Percentiles rank a stretch among this genome's conserved stretches.
These are phyloP conservation scores for Fusarium sublunatum DNA, from an alignment of 2,329 filamentous ascomycete genomes.

Conservation along the genomic window DNA sequence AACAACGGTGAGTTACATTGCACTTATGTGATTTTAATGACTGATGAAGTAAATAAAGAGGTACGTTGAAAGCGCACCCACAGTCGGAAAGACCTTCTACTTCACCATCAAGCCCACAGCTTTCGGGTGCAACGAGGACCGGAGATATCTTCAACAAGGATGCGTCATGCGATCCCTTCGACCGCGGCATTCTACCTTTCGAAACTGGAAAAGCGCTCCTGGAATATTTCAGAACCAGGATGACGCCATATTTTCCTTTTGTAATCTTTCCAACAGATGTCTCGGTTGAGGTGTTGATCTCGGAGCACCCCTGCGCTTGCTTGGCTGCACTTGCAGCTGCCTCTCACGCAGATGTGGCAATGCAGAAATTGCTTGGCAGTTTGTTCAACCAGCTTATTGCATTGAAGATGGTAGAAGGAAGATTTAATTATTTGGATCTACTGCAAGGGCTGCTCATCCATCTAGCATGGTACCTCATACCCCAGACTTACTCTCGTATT, in stretches of 20 bases:
- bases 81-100: constrained; percentile 7
- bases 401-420: constrained; percentile 27
- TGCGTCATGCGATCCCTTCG: constrained; percentile 40
- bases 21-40: fast-evolving
- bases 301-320: constrained; percentile 40
- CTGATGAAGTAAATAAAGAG: not conserved
- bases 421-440: constrained; percentile 44
- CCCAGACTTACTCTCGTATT: fast-evolving
- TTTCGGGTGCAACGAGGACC: not conserved
- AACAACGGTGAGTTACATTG: constrained; percentile 15
- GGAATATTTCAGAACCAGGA: constrained; percentile 29
- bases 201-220: constrained; percentile 34
- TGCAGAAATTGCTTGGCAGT: constrained; percentile 37
- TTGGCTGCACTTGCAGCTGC: constrained; percentile 45
- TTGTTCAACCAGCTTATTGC: constrained; percentile 45
- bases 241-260: constrained; percentile 47
- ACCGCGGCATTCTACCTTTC: constrained; percentile 23
- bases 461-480: constrained; percentile 44
- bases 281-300: constrained; percentile 30
- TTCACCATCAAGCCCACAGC: constrained; percentile 17
- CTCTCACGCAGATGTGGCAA: constrained; percentile 21
- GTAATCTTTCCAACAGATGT: constrained; percentile 37
- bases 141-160: constrained; percentile 6
- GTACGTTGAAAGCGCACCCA: not conserved
- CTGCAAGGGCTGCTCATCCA: constrained; percentile 48